Evolutionary conservation across 495 filamentous ascomycete species (phyloP), one percentile per base, ranked within the genome.

Genomic region (Amphirosellinia nigrospora): DNA sequence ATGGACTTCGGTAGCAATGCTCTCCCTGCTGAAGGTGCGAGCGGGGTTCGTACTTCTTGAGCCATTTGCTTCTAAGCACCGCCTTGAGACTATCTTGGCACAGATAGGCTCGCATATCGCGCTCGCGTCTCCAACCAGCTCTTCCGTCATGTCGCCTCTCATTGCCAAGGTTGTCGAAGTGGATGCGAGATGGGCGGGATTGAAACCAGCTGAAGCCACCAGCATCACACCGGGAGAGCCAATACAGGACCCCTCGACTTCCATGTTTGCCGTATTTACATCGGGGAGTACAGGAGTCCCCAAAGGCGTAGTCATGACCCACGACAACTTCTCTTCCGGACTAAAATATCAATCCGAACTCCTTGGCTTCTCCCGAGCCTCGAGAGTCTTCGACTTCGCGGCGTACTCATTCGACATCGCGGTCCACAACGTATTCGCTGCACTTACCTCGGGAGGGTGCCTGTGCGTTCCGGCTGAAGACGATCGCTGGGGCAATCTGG

Each of bases 211-310:
- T 6, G 32, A 26, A 41, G 36, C n/a, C 10, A 9, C 15, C 9
- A 21, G 8, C 26, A 41, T 8, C 0, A 21, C 41, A 6, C 23
- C 59, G 23, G 15, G n/a, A 30, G 10, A 13, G 13, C 23, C 38
- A 19, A 23, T 30, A 28, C 38, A 39, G 38, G 45, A 38, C 23
- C 61, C 61, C 2, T 16, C 34, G 43, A 62, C 28, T 13, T 45
- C 43, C 0, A 64, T 64, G 9, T 64, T 36, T 36, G 61, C 61
- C 10, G 61, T 64, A 16, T 64, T 64, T 30, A 64, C 61, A 1
- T 64, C 61, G 0, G 61, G 43, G 1, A 23, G 28, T 5, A 64
- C 61, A 5, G 61, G 41, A 48, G 77, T 67, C n/a, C 75, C 64
- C 6, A 74, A 66, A 4, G 68, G 72, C 15, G 45, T 34, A 19